phyloP scores from a whole-genome alignment of 257 asterid genomes.

The Euphrasia confusa region DNA sequence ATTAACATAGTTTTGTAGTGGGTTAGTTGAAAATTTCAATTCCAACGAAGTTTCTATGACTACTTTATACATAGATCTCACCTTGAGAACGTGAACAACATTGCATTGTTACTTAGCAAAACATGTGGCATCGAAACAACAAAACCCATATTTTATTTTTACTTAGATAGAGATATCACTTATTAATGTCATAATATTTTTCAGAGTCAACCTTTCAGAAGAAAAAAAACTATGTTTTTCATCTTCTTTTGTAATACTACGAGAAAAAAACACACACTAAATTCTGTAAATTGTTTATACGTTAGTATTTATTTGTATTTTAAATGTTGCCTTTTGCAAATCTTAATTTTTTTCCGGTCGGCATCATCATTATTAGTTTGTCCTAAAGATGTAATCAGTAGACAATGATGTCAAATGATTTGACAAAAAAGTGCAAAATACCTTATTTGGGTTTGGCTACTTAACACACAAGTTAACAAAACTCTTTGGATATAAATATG shows the following conservation, averaged over 20 bases:
- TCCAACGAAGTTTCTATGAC: slow-evolving; percentile 52
- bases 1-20: slow-evolving; percentile 7
- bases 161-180: too few relatives aligned
- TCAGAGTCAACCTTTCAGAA: neutral
- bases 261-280: too few relatives aligned
- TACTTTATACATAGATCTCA: slow-evolving; percentile 28
- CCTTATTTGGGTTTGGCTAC: neutral
- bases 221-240: neutral
- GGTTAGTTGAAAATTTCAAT: slow-evolving; percentile 33
- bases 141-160: slow-evolving; percentile 13
- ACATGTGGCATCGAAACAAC: slow-evolving; percentile 34
- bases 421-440: neutral
- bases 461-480: neutral
- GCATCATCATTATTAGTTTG: neutral
- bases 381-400: slow-evolving; percentile 21
- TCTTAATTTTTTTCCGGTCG: too few relatives aligned
- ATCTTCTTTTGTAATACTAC: too few relatives aligned
- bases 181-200: too few relatives aligned
- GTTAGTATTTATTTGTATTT: too few relatives aligned
- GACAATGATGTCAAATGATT: slow-evolving; percentile 27
- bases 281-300: too few relatives aligned
- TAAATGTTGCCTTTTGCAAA: too few relatives aligned
- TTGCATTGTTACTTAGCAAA: slow-evolving; percentile 18
- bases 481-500: neutral
- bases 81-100: slow-evolving; percentile 47